phyloP scores from a whole-genome alignment of 2,329 filamentous ascomycete genomes.

The Hymenoscyphus scutula region DNA sequence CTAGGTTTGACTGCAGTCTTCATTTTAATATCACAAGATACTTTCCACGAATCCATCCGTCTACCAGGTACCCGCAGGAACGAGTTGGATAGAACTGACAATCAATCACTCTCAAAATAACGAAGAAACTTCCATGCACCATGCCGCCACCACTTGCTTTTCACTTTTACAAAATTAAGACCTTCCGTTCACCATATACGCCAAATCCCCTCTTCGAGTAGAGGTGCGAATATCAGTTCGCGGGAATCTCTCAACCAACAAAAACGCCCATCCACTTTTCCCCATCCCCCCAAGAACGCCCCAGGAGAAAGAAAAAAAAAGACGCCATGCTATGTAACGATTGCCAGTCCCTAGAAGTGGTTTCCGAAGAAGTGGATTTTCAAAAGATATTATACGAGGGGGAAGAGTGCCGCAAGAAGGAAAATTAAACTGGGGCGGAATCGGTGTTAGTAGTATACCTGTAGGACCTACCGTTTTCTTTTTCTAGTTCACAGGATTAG shows the following conservation, averaged over 20 bases:
- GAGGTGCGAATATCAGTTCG: background rate
- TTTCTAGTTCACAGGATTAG: constrained; percentile 24
- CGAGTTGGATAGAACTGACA: background rate
- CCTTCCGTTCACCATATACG: background rate
- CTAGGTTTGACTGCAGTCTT: background rate
- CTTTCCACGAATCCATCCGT: constrained; percentile 3
- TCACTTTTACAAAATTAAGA: background rate
- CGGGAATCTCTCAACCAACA: constrained; percentile 3
- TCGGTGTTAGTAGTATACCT: constrained; percentile 28
- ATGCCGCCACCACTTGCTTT: background rate
- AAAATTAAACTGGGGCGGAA: constrained; percentile 10
- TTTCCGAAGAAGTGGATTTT: constrained; percentile 11
- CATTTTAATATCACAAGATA: constrained; percentile 1
- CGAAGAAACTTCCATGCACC: background rate
- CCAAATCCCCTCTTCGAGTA: background rate
- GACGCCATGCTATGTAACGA: constrained; percentile 24
- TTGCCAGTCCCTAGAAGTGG: constrained; percentile 20
- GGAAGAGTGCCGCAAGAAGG: constrained; percentile 1
- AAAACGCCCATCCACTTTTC: background rate
- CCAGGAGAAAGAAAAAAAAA: constrained; percentile 16
- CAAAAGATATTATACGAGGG: constrained; percentile 6
- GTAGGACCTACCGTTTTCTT: constrained; percentile 26
- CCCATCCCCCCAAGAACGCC: constrained; percentile 7
- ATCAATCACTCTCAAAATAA: background rate
- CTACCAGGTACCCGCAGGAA: background rate